Evolutionary conservation across 805 yeast genomes (phyloP).

Genomic region (Soucietia sequanensis): DNA sequence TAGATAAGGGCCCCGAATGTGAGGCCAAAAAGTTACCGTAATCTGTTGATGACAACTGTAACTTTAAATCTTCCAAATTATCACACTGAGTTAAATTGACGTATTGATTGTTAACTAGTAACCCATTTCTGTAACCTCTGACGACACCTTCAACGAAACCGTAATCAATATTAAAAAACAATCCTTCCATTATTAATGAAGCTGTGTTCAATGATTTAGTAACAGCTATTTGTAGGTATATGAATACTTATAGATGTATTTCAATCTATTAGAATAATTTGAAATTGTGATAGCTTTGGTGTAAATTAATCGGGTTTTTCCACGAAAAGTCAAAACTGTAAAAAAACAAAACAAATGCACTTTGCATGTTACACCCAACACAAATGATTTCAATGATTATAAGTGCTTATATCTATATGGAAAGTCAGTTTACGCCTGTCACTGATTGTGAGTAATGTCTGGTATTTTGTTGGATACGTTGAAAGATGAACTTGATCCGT

Average conservation of each 20-base stretch:
- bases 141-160: constrained; percentile 95
- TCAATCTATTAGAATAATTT: no score
- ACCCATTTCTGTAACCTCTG: constrained; percentile 88
- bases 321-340: no score
- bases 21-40: constrained; percentile 88
- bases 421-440: no score
- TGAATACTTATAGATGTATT: neutral
- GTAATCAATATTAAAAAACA: constrained; percentile 82
- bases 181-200: constrained; percentile 74
- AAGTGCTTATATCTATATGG: no score
- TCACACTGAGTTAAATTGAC: constrained; percentile 95
- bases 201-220: neutral
- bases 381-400: no score
- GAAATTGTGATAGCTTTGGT: no score
- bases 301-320: no score
- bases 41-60: constrained; percentile 94
- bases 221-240: neutral
- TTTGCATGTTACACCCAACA: no score
- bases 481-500: constrained; percentile 24
- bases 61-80: constrained; percentile 85
- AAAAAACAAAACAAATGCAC: no score
- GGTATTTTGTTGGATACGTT: constrained; percentile 33
- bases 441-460: no score
- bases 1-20: constrained; percentile 78
- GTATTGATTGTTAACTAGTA: constrained; percentile 76